These are phyloP conservation scores for Colletotrichum tropicicola DNA, from an alignment of 2,329 filamentous ascomycete species.

Conservation along the genomic window DNA sequence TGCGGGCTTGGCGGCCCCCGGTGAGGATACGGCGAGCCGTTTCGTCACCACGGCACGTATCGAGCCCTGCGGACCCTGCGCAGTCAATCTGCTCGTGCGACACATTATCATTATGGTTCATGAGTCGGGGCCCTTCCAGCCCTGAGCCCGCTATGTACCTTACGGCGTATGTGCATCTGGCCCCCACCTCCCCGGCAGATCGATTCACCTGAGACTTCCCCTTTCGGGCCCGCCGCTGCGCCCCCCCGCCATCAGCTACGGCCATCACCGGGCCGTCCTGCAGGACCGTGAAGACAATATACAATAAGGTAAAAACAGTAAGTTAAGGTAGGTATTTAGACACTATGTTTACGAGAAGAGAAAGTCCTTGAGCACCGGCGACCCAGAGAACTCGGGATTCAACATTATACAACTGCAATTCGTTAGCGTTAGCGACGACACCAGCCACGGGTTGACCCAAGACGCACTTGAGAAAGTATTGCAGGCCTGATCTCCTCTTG, in stretches of 20 bases:
- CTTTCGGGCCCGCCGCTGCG: neutral
- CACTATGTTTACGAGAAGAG: slow-evolving; percentile 67
- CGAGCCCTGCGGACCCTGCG: too few species aligned
- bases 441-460: neutral
- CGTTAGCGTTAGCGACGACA: slow-evolving; percentile 28
- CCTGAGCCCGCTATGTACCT: neutral
- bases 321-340: slow-evolving; percentile 4
- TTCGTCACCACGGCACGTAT: too few species aligned
- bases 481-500: slow-evolving; percentile 80
- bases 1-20: slow-evolving; percentile 11
- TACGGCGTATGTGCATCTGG: neutral
- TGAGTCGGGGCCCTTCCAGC: neutral
- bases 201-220: neutral
- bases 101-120: slow-evolving; percentile 28
- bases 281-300: slow-evolving; percentile 6
- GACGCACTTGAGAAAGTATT: slow-evolving; percentile 91
- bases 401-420: slow-evolving; percentile 80
- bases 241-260: neutral
- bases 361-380: slow-evolving; percentile 91
- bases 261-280: neutral
- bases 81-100: neutral
- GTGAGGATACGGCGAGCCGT: neutral
- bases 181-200: neutral
- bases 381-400: slow-evolving; percentile 93
- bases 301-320: slow-evolving; percentile 15